Evolutionary conservation across 2,329 filamentous ascomycete genomes (phyloP).

Genomic region (Microthyrium microscopicum): DNA sequence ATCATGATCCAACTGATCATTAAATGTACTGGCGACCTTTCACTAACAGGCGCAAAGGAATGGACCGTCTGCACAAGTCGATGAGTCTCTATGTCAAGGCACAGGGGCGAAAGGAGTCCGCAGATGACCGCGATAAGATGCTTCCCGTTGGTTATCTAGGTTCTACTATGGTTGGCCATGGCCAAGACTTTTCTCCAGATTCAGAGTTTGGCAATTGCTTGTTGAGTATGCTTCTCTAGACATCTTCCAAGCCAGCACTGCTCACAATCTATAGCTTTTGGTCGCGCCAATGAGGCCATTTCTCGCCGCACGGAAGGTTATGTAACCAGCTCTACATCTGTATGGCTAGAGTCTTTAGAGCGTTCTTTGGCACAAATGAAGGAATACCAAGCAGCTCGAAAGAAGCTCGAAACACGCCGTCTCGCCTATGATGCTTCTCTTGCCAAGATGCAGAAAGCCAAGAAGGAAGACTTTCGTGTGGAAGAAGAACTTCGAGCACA

Average conservation of each 20-base stretch:
- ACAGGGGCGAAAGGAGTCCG: conserved; percentile 66
- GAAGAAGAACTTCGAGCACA: conserved; percentile 84
- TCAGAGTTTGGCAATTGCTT: conserved; percentile 85
- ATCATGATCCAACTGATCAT: conserved; percentile 6
- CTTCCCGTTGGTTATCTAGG: conserved; percentile 66
- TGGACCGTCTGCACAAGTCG: conserved; percentile 76
- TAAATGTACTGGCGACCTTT: background rate
- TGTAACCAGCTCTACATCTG: conserved; percentile 56
- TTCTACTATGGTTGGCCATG: conserved; percentile 70
- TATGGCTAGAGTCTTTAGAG: conserved; percentile 86
- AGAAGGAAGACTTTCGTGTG: conserved; percentile 81
- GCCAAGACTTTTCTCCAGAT: conserved; percentile 80
- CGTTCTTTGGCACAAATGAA: conserved; percentile 88
- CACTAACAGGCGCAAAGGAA: conserved; percentile 42
- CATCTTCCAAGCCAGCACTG: conserved; percentile 35
- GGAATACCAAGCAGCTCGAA: conserved; percentile 81
- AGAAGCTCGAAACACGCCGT: conserved; percentile 82
- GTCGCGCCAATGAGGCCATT: conserved; percentile 74
- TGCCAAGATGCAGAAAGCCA: conserved; percentile 80
- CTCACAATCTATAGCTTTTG: conserved; percentile 39
- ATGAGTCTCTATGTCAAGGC: conserved; percentile 81
- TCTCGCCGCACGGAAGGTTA: conserved; percentile 75
- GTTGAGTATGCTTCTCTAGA: conserved; percentile 1
- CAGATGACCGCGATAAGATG: conserved; percentile 76
- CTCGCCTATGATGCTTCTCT: conserved; percentile 83